These are phyloP conservation scores for Termitomyces sp. DNA, from an alignment of 768 basidiomycete genomes.

Conservation along the genomic window DNA sequence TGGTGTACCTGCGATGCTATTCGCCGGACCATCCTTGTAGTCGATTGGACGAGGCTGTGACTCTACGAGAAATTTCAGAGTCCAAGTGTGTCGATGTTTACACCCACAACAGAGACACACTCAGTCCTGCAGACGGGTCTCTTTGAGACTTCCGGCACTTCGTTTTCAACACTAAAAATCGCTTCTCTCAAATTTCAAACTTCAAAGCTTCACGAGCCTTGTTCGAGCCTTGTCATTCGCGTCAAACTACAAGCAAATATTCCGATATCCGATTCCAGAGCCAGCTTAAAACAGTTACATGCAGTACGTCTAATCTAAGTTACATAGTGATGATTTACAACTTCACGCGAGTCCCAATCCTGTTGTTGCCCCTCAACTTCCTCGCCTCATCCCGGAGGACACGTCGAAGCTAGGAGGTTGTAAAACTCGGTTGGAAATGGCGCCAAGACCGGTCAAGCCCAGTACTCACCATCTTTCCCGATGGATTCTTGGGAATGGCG, in stretches of 20 bases:
- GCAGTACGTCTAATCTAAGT: too few relatives aligned
- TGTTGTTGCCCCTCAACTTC: slow-evolving; percentile 3
- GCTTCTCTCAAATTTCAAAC: too few relatives aligned
- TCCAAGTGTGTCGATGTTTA: neutral
- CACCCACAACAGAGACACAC: neutral
- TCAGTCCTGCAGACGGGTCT: too few relatives aligned
- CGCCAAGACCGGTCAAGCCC: neutral
- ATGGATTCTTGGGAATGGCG: slow-evolving; percentile 64
- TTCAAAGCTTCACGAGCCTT: too few relatives aligned
- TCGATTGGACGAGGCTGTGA: neutral
- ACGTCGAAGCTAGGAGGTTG: slow-evolving; percentile 37
- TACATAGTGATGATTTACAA: slow-evolving; percentile 5
- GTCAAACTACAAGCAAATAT: too few relatives aligned
- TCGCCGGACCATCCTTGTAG: slow-evolving; percentile 61
- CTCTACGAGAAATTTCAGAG: neutral
- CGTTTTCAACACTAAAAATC: too few relatives aligned
- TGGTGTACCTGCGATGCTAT: slow-evolving; percentile 88
- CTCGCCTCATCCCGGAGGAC: slow-evolving; percentile 51
- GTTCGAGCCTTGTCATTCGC: too few relatives aligned
- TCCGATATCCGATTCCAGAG: too few relatives aligned
- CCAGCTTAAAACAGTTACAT: too few relatives aligned
- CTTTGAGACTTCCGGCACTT: too few relatives aligned
- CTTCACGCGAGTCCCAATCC: slow-evolving; percentile 4
- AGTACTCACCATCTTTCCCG: slow-evolving; percentile 57
- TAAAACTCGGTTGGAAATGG: neutral